Base-by-base conservation (phyloP, 1,284 basidiomycete species). In the Rhodotorula sp. region DNA sequence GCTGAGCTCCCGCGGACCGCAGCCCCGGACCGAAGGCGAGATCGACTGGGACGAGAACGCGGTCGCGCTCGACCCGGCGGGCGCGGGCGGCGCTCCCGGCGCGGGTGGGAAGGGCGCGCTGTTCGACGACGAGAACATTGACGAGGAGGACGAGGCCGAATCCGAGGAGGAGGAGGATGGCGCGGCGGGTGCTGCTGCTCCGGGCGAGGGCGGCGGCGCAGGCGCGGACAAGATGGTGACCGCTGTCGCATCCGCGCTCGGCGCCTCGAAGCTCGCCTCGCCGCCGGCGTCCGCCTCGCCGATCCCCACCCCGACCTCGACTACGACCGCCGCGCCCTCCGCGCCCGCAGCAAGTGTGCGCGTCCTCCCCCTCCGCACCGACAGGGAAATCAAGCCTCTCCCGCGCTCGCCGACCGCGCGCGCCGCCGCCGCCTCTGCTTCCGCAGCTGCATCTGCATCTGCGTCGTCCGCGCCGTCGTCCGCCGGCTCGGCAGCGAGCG, bases 61-160 rank as follows among this genome's bases (percentile, higher is more conserved):
- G 1, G 56, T 64, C 25, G 56, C 29, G 22, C 44, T 60, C 4
- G 37, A 46, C 36, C 48, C 46, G 5, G 55, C 37, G 12, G 61
- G 32, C 9, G 65, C 54, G 4, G 54, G 29, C 15, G 72, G 57
- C 50, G 39, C 41, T 2, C 64, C 57, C 15, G 65, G 66, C 4
- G 63, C 55, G 8, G 66, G 69, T 4, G 66, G 76, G 70, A 75
- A 78, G n/a, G 64, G 61, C 36, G 53, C 76, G 4, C 22, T 74
- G 44, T 68, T 78, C 71, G 58, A 71, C 58, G 70, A 79, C 72
- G 78, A 81, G 71, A 48, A 61, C 22, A 37, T 66, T 37, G 66
- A 72, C 29, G 72, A 74, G 32, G 64, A 71, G 48, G 72, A 74
- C 44, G 72, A 71, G 27, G 62, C 62, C 19, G 66, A 71, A n/a